Conservation (phyloP, 108 stramenopile genomes). For the Schizochytrium sp. region DNA sequence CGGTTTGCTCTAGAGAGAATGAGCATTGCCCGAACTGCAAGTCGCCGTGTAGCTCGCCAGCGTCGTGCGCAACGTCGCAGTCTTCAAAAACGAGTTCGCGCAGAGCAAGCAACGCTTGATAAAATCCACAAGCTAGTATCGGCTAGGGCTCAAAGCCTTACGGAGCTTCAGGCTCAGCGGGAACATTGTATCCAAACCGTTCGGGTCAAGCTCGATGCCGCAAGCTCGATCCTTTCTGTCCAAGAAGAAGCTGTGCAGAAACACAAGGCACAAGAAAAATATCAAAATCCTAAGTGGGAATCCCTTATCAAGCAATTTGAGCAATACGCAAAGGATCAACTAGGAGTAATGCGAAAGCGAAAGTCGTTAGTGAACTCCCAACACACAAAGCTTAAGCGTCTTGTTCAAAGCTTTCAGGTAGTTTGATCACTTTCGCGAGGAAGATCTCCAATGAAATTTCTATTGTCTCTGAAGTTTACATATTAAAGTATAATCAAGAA, state of each 20-base stretch:
- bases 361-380: not conserved
- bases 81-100: not conserved
- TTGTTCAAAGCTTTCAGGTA: not conserved
- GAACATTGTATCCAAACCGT: too few species aligned
- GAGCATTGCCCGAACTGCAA: not conserved
- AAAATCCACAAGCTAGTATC: conserved; percentile 5
- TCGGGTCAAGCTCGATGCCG: too few species aligned
- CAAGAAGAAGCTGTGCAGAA: not conserved
- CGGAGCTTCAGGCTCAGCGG: too few species aligned
- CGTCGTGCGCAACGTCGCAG: not conserved
- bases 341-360: not conserved
- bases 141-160: not conserved
- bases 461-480: too few species aligned
- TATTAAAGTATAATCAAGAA: too few species aligned
- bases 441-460: too few species aligned
- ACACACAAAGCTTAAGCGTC: not conserved
- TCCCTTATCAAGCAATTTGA: not conserved
- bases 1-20: not conserved
- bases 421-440: too few species aligned
- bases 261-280: not conserved
- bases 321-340: not conserved
- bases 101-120: not conserved
- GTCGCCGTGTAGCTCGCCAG: not conserved
- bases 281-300: not conserved
- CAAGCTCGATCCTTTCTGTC: too few species aligned